These are phyloP conservation scores for Quercus tomentella DNA, from an alignment of 331 rosid species.

Conservation along the genomic window DNA sequence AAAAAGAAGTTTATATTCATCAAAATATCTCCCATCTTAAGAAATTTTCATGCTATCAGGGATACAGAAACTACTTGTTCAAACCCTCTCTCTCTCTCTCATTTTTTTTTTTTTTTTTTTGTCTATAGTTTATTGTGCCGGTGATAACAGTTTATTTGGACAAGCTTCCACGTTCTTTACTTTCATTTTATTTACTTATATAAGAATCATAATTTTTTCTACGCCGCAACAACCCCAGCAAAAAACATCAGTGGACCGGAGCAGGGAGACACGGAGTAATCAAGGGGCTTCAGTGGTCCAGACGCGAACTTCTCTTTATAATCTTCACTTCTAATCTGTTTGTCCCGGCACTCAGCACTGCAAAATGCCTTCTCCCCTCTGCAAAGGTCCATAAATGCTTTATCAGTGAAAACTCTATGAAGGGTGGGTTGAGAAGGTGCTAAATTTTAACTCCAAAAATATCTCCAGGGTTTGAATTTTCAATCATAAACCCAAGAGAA, in stretches of 20 bases:
- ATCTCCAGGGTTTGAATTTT: neutral
- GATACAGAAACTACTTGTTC: neutral
- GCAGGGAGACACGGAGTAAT: constrained; percentile 43
- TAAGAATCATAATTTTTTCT: neutral
- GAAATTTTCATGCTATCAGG: neutral
- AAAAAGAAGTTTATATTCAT: neutral
- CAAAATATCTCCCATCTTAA: neutral
- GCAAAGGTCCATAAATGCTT: constrained; percentile 8
- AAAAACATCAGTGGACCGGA: constrained; percentile 35
- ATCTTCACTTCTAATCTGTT: constrained; percentile 42
- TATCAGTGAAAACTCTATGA: constrained; percentile 1
- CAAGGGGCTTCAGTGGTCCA: constrained; percentile 32
- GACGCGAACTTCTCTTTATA: constrained; percentile 36
- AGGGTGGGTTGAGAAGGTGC: neutral
- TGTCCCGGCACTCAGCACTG: constrained; percentile 52
- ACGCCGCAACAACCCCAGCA: constrained; percentile 47
- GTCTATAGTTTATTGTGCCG: neutral
- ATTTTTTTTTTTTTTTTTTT: neutral
- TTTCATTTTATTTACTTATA: constrained; percentile 15
- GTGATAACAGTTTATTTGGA: constrained; percentile 15
- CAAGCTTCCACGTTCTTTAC: neutral
- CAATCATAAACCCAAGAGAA: neutral
- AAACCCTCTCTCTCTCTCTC: neutral
- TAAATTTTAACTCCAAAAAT: neutral
- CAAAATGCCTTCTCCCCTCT: constrained; percentile 67